Evolutionary conservation across 352 stramenopile genomes (phyloP).

Genomic region (Phytophthora lateralis): DNA sequence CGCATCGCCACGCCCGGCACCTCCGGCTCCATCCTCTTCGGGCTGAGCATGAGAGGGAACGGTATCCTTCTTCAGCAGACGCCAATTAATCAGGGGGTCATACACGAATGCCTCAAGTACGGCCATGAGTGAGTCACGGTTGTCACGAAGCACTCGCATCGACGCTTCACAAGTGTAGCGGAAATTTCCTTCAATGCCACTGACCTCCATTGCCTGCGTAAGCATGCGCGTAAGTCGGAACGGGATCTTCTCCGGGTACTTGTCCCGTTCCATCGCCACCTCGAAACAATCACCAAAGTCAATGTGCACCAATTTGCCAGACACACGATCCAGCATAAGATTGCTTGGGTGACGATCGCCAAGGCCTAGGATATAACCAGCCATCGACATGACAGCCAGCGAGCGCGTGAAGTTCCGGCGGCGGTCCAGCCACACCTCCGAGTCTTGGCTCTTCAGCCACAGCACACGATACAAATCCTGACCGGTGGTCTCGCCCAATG

Average conservation of each 20-base stretch:
- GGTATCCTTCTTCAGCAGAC: conserved; percentile 91
- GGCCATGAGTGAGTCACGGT: conserved; percentile 98
- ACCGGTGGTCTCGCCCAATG: conserved; percentile 93
- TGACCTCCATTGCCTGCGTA: conserved; percentile 98
- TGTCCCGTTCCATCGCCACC: conserved; percentile 99
- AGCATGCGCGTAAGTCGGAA: conserved; percentile 99
- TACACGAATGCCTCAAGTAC: conserved; percentile 99
- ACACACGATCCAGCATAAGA: conserved; percentile 99
- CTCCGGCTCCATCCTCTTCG: conserved; percentile 52
- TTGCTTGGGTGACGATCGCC: conserved; percentile 99
- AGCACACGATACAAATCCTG: conserved; percentile 99
- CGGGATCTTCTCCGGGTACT: conserved; percentile 99
- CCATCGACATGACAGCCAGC: conserved; percentile 99
- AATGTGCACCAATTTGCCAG: conserved; percentile 99
- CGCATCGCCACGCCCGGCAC: conserved; percentile 8
- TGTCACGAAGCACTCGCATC: conserved; percentile 98
- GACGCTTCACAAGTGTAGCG: conserved; percentile 97
- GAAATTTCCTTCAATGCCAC: conserved; percentile 99
- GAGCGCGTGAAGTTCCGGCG: conserved; percentile 98
- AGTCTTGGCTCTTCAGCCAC: conserved; percentile 99
- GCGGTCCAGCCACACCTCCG: conserved; percentile 99
- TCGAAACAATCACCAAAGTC: conserved; percentile 99
- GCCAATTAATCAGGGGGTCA: conserved; percentile 99
- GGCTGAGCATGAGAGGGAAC: conserved; percentile 78
- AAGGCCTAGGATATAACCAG: conserved; percentile 99